Conservation (phyloP, 2,329 filamentous ascomycete species). For the Exophiala spinifera region DNA sequence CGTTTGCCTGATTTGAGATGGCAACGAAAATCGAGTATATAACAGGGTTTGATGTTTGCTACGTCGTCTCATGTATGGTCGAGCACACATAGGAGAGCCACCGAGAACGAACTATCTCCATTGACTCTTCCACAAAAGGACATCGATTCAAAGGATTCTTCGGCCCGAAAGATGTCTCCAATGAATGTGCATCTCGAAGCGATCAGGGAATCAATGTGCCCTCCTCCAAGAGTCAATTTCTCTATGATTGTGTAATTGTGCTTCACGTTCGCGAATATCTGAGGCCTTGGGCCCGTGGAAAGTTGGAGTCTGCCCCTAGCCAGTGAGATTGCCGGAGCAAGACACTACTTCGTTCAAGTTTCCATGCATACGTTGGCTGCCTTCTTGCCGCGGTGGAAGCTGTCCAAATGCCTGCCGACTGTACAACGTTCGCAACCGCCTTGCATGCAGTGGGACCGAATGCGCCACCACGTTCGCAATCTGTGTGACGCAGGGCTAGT, state of each 20-base stretch:
- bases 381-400: slow-evolving; percentile 17
- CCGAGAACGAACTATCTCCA: slow-evolving; percentile 1
- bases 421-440: slow-evolving; percentile 9
- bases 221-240: not conserved
- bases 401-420: slow-evolving; percentile 20
- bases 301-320: not conserved
- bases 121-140: too few relatives aligned
- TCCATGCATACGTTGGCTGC: slow-evolving; percentile 12
- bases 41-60: slow-evolving; percentile 21
- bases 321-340: slow-evolving; percentile 6
- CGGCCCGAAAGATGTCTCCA: not conserved
- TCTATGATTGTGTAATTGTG: not conserved
- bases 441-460: slow-evolving; percentile 5
- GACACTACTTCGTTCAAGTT: slow-evolving; percentile 1
- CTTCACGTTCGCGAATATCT: not conserved
- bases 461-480: slow-evolving; percentile 2
- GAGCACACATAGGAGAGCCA: slow-evolving; percentile 16
- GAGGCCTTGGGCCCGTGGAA: not conserved
- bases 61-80: slow-evolving; percentile 8
- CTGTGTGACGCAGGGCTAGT: slow-evolving; percentile 6
- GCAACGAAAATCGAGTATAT: not conserved
- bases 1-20: not conserved
- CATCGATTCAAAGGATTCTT: not conserved
- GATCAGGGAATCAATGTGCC: not conserved
- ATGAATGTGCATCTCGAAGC: not conserved